Percentiles rank a stretch among this genome's conserved stretches.
phyloP scores from a whole-genome alignment of 176 grass and related monocot species.

The Carex parvula region DNA sequence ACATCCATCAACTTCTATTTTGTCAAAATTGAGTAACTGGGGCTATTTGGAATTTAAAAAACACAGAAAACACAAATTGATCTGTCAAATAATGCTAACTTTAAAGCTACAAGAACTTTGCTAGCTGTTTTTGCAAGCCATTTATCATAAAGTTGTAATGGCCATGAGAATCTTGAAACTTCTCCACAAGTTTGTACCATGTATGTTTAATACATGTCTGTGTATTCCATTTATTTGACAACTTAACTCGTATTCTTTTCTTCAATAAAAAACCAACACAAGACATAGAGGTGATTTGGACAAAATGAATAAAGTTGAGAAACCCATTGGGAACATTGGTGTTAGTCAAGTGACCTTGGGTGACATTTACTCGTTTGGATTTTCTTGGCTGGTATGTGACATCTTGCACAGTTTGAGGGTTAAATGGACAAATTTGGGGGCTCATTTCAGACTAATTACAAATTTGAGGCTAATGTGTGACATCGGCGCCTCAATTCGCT shows the following conservation, averaged over 20 bases:
- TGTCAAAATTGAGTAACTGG: background rate
- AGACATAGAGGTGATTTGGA: background rate
- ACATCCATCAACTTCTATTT: background rate
- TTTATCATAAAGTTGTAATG: background rate
- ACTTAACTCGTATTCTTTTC: background rate
- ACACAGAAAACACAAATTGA: background rate
- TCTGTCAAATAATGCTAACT: background rate
- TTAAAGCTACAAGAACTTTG: background rate
- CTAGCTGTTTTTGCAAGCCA: background rate
- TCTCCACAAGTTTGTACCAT: background rate
- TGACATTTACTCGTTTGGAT: background rate
- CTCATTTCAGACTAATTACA: background rate
- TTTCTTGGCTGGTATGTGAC: background rate
- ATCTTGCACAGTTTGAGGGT: background rate
- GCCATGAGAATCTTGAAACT: background rate
- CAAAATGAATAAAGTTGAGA: background rate
- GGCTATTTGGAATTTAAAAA: background rate
- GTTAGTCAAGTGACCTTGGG: background rate
- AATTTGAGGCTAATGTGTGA: background rate
- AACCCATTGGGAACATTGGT: background rate
- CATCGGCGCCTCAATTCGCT: background rate
- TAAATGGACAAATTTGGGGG: background rate
- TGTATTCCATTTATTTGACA: background rate
- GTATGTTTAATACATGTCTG: background rate
- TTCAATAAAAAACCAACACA: background rate